phyloP scores from a whole-genome alignment of 2,329 filamentous ascomycete species.

The Fonsecaea nubica region DNA sequence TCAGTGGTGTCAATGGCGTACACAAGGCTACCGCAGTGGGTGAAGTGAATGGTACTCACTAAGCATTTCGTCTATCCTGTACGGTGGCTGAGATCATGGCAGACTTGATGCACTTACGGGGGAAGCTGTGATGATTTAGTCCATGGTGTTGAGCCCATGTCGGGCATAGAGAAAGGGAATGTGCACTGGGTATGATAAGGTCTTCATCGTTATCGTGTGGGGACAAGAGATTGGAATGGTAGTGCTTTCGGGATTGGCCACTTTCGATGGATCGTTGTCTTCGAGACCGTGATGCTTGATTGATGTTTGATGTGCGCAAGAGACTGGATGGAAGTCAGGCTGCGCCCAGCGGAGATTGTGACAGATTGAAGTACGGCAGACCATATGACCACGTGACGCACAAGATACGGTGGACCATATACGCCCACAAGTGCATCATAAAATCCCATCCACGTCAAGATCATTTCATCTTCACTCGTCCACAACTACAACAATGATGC shows the following conservation, averaged over 20 bases:
- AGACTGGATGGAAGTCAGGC: background rate
- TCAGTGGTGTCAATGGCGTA: constrained; percentile 51
- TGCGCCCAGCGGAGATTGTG: background rate
- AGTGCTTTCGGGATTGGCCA: background rate
- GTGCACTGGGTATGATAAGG: background rate
- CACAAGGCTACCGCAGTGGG: constrained; percentile 36
- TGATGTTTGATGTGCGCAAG: background rate
- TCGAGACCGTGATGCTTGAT: background rate
- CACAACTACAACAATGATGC: background rate
- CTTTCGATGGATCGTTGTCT: background rate
- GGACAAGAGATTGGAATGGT: background rate
- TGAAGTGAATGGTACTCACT: constrained; percentile 29
- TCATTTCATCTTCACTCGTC: background rate
- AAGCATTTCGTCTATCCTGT: background rate
- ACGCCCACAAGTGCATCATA: background rate
- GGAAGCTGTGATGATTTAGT: constrained; percentile 17
- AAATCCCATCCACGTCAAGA: background rate
- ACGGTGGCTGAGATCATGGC: constrained; percentile 23
- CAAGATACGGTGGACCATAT: background rate
- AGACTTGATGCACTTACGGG: constrained; percentile 9
- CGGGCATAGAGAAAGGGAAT: background rate
- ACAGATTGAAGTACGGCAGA: background rate
- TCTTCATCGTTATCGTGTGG: background rate
- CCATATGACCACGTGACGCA: background rate
- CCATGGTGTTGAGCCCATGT: background rate